These are phyloP conservation scores for Lotus japonicus DNA, from an alignment of 306 rosid species.

Conservation along the genomic window DNA sequence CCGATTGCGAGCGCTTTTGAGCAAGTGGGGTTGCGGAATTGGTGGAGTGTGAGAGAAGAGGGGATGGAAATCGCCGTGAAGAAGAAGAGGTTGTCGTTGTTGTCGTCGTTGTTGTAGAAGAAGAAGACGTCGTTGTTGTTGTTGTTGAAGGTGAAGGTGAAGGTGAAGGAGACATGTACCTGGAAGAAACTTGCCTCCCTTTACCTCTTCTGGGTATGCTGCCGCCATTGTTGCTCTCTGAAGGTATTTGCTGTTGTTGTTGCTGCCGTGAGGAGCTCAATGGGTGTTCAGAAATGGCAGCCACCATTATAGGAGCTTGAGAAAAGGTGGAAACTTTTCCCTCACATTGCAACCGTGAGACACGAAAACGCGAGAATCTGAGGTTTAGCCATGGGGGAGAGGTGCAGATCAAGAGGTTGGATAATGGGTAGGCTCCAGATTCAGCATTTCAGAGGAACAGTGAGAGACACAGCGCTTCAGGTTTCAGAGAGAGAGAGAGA, in stretches of 20 bases:
- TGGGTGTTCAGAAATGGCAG: conserved; percentile 71
- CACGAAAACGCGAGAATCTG: conserved; percentile 5
- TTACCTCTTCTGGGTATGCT: conserved; percentile 46
- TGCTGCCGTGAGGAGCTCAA: conserved; percentile 26
- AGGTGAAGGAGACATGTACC: conserved; percentile 91
- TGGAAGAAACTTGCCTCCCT: conserved; percentile 84
- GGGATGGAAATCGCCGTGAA: conserved; percentile 82
- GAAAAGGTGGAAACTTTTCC: conserved; percentile 16
- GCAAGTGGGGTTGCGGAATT: conserved; percentile 61
- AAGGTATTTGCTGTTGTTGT: too few species aligned
- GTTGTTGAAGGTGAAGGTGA: conserved; percentile 49
- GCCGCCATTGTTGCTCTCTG: conserved; percentile 73
- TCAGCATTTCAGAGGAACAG: conserved; percentile 44
- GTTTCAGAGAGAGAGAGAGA: conserved; percentile 25
- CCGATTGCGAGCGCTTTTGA: conserved; percentile 85
- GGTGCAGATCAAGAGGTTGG: conserved; percentile 29
- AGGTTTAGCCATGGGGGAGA: not conserved
- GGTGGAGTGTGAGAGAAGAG: conserved; percentile 75
- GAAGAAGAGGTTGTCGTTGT: conserved; percentile 50
- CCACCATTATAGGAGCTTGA: conserved; percentile 66
- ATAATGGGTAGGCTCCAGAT: conserved; percentile 33
- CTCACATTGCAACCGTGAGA: conserved; percentile 44
- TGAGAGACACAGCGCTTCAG: conserved; percentile 24
- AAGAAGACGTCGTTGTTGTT: conserved; percentile 33
- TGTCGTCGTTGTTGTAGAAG: conserved; percentile 51